Conservation (phyloP, 169 alveolate species). For the Eimeria tenella region DNA sequence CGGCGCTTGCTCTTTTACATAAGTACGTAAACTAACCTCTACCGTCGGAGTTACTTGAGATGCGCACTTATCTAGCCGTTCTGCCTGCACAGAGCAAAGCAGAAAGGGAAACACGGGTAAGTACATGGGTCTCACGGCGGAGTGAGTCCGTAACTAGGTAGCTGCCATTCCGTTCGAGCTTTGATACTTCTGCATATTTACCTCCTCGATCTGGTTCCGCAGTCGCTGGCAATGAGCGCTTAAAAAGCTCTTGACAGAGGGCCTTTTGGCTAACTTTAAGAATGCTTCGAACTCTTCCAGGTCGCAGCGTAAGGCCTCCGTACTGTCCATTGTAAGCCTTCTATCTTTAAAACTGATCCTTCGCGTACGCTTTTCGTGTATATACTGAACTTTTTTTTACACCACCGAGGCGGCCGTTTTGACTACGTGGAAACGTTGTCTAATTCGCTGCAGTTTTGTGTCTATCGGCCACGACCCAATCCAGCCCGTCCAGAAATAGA, state of each 20-base stretch:
- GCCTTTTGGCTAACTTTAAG: constrained; percentile 13
- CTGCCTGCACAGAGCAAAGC: constrained; percentile 13
- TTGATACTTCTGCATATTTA: background rate
- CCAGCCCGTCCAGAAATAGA: no score
- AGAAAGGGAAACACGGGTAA: background rate
- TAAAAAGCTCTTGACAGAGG: constrained; percentile 3
- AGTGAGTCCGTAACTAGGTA: background rate
- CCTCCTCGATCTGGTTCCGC: constrained; percentile 55
- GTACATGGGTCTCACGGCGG: background rate
- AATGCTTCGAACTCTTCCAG: constrained; percentile 57
- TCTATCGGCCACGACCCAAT: no score
- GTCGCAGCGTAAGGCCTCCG: constrained; percentile 31
- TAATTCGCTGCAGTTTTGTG: no score
- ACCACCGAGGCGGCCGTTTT: no score
- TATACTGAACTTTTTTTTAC: no score
- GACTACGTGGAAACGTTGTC: no score
- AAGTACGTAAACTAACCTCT: constrained; percentile 25
- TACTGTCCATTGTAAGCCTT: constrained; percentile 28
- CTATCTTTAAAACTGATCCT: background rate
- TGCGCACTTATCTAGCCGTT: constrained; percentile 22
- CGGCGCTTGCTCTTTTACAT: background rate
- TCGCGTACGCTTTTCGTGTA: no score
- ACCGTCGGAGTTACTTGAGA: background rate
- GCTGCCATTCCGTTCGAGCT: background rate
- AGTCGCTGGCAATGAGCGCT: constrained; percentile 38